Percentiles rank a stretch among this genome's conserved stretches.
Evolutionary conservation across 2,329 filamentous ascomycete species (phyloP).

Genomic region (Coniella vitis): DNA sequence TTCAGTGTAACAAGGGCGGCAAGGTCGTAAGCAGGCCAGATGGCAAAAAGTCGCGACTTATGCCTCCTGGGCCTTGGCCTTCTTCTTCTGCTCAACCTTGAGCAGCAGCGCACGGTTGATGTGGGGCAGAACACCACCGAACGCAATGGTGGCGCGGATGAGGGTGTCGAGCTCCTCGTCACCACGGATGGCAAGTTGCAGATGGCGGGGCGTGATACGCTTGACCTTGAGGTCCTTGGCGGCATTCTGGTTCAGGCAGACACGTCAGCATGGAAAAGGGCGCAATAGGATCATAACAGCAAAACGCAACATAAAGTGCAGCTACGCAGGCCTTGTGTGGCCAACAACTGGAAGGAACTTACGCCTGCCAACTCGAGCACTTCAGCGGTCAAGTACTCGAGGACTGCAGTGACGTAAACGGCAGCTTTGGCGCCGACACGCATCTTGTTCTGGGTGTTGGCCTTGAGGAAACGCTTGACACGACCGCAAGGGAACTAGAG

Average conservation of each 20-base stretch:
- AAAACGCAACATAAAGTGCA: neutral
- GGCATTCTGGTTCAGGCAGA: conserved; percentile 57
- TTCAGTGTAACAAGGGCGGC: neutral
- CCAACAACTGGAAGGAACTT: conserved; percentile 35
- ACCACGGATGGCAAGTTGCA: conserved; percentile 95
- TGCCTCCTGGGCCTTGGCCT: conserved; percentile 29
- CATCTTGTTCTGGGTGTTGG: conserved; percentile 99
- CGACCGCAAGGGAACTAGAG: conserved; percentile 93
- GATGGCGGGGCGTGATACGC: conserved; percentile 95
- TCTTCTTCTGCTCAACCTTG: conserved; percentile 36
- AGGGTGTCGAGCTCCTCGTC: conserved; percentile 97
- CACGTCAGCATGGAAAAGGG: neutral
- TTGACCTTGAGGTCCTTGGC: conserved; percentile 99
- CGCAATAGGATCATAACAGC: neutral
- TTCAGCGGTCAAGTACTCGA: conserved; percentile 97
- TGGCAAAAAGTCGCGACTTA: conserved; percentile 17
- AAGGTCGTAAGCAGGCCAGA: neutral
- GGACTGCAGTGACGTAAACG: conserved; percentile 95
- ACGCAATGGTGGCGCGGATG: conserved; percentile 95
- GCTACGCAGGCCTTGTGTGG: too few relatives aligned
- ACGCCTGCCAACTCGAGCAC: conserved; percentile 93
- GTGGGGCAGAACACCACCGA: conserved; percentile 94
- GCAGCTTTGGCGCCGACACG: conserved; percentile 97
- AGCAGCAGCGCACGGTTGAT: conserved; percentile 91
- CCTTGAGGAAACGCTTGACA: conserved; percentile 99